Conservation (phyloP, 2,329 filamentous ascomycete genomes). For the Colletotrichum plurivorum region DNA sequence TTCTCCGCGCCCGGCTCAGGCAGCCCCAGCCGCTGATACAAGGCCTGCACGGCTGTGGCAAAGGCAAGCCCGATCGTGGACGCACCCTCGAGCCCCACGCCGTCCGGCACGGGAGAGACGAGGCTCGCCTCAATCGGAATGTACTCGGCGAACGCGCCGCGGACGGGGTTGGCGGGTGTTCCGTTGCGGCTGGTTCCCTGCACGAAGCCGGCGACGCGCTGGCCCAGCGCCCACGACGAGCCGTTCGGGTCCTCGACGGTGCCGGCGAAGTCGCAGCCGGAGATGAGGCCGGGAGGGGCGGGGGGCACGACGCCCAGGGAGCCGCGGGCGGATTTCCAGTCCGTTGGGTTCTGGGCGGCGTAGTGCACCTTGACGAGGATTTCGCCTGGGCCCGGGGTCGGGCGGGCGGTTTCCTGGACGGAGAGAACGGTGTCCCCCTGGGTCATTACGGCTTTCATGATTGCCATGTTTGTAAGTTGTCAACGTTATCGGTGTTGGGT, state of each 20-base stretch:
- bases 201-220: slow-evolving; percentile 52
- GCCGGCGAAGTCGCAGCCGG: slow-evolving; percentile 52
- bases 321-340: slow-evolving; percentile 46
- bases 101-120: background rate
- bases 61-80: background rate
- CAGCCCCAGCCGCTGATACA: slow-evolving; percentile 9
- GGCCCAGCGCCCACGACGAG: slow-evolving; percentile 47
- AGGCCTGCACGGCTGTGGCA: slow-evolving; percentile 2
- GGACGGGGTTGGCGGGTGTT: slow-evolving; percentile 10
- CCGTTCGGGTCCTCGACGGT: slow-evolving; percentile 47
- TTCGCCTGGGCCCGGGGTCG: slow-evolving; percentile 47
- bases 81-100: background rate
- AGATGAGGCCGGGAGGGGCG: slow-evolving; percentile 43
- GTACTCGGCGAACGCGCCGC: slow-evolving; percentile 17
- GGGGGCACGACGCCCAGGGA: slow-evolving; percentile 19
- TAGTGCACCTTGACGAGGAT: slow-evolving; percentile 50
- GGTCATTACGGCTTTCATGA: slow-evolving; percentile 50
- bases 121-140: slow-evolving; percentile 10
- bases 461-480: background rate
- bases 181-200: slow-evolving; percentile 43
- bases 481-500: background rate
- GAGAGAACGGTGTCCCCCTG: slow-evolving; percentile 44
- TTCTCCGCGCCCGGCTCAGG: background rate
- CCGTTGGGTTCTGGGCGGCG: slow-evolving; percentile 51
- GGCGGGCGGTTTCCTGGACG: slow-evolving; percentile 45